A percentile compares a stretch with the other conserved stretches of the same genome.
These are phyloP conservation scores for Amanita rubescens DNA, from an alignment of 768 basidiomycete species.

Conservation along the genomic window DNA sequence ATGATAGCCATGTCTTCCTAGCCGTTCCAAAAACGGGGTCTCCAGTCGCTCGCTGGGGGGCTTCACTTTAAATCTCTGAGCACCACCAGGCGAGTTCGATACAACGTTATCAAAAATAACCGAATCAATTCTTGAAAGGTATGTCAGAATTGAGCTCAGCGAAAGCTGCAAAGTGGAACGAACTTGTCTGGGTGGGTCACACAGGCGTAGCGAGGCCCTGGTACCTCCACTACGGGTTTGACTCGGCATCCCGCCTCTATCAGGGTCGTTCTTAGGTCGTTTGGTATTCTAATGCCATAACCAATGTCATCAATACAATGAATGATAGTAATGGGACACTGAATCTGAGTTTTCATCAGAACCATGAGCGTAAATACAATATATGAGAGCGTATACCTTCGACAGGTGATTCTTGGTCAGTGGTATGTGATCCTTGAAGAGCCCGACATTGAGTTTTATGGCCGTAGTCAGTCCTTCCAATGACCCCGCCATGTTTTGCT, in stretches of 20 bases:
- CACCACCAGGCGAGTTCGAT: too few relatives aligned
- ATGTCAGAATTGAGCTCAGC: too few relatives aligned
- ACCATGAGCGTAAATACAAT: background rate
- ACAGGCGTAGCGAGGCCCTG: constrained; percentile 23
- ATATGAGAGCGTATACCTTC: constrained; percentile 12
- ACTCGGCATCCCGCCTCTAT: constrained; percentile 13
- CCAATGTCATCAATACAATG: constrained; percentile 24
- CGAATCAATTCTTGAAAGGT: too few relatives aligned
- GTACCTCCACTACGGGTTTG: constrained; percentile 16
- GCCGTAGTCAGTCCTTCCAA: too few relatives aligned
- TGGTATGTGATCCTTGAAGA: background rate
- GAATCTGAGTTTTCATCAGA: constrained; percentile 12
- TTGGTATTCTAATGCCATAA: constrained; percentile 17
- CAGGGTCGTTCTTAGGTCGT: constrained; percentile 16
- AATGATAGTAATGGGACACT: constrained; percentile 22
- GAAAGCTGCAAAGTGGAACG: background rate
- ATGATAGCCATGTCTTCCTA: background rate
- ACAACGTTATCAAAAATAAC: too few relatives aligned
- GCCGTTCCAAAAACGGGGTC: background rate
- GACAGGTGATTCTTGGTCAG: constrained; percentile 10
- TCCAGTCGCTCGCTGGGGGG: too few relatives aligned
- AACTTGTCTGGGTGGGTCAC: constrained; percentile 20
- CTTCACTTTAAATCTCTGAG: too few relatives aligned
- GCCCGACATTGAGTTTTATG: background rate
- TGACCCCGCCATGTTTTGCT: too few relatives aligned